These are phyloP conservation scores for Saturnispora silvae DNA, from an alignment of 805 yeast genomes.

Conservation along the genomic window DNA sequence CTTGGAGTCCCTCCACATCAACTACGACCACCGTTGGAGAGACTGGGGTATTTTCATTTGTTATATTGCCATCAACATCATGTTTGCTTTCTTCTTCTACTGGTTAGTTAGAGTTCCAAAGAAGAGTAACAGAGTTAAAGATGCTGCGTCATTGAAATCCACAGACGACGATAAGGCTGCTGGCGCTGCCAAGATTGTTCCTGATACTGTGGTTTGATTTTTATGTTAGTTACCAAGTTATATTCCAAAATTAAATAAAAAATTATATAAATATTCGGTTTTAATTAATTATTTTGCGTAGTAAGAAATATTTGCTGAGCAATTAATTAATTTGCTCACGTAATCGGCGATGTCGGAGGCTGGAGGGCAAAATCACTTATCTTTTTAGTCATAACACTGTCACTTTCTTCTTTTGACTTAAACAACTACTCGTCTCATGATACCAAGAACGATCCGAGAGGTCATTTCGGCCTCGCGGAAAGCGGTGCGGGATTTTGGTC, in stretches of 20 bases:
- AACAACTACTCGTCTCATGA: conserved; percentile 8
- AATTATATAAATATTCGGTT: conserved; percentile 1
- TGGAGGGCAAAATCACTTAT: background rate
- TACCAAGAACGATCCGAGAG: conserved; percentile 27
- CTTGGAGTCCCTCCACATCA: conserved; percentile 36
- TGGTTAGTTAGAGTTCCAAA: conserved; percentile 72
- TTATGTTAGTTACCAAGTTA: too few species aligned
- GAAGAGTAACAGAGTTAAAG: conserved; percentile 29
- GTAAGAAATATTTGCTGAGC: too few species aligned
- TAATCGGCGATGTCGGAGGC: background rate
- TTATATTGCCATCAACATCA: conserved; percentile 35
- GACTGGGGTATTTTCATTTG: conserved; percentile 46
- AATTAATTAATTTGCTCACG: background rate
- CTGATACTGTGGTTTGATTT: too few species aligned
- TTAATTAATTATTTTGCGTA: background rate
- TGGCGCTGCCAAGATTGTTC: too few species aligned
- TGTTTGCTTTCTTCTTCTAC: conserved; percentile 27
- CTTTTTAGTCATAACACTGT: background rate
- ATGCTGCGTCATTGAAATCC: conserved; percentile 16
- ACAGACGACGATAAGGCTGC: conserved; percentile 12
- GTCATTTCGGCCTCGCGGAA: conserved; percentile 35
- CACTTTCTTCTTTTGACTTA: background rate
- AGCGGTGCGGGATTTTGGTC: conserved; percentile 36
- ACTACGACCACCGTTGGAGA: conserved; percentile 47
- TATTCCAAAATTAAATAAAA: too few species aligned